Evolutionary conservation across 345 rosid genomes (phyloP).

Genomic region (Alliaria petiolata): DNA sequence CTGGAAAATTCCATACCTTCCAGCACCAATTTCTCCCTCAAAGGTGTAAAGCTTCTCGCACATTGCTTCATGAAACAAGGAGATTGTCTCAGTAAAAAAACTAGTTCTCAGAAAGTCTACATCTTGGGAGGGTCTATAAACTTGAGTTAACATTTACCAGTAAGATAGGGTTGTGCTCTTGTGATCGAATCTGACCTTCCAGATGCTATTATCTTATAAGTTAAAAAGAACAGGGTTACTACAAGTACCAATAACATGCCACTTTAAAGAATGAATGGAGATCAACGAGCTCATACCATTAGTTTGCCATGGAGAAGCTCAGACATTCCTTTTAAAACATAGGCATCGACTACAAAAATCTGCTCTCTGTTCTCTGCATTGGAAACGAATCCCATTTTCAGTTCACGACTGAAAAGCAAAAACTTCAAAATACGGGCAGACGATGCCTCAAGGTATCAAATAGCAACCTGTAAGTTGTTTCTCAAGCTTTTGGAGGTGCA

Average conservation of each 20-base stretch:
- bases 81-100: conserved; percentile 8
- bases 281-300: conserved; percentile 64
- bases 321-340: conserved; percentile 60
- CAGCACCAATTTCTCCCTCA: conserved; percentile 79
- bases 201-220: conserved; percentile 62
- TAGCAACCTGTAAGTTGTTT: conserved; percentile 54
- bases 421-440: neutral
- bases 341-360: conserved; percentile 57
- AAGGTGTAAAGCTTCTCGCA: conserved; percentile 61
- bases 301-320: conserved; percentile 58
- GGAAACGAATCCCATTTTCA: conserved; percentile 15
- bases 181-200: conserved; percentile 70
- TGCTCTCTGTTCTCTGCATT: conserved; percentile 52
- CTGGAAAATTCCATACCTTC: conserved; percentile 54
- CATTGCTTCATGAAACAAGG: conserved; percentile 54
- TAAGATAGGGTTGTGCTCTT: conserved; percentile 71
- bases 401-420: neutral
- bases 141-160: conserved; percentile 46
- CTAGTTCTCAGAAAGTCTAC: neutral
- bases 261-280: neutral
- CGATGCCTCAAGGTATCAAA: conserved; percentile 1
- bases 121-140: conserved; percentile 19
- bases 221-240: conserved; percentile 15
- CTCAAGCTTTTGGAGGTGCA: conserved; percentile 52
- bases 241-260: neutral